Evolutionary conservation across 768 basidiomycete species (phyloP).

Genomic region (Collybia mongolica): DNA sequence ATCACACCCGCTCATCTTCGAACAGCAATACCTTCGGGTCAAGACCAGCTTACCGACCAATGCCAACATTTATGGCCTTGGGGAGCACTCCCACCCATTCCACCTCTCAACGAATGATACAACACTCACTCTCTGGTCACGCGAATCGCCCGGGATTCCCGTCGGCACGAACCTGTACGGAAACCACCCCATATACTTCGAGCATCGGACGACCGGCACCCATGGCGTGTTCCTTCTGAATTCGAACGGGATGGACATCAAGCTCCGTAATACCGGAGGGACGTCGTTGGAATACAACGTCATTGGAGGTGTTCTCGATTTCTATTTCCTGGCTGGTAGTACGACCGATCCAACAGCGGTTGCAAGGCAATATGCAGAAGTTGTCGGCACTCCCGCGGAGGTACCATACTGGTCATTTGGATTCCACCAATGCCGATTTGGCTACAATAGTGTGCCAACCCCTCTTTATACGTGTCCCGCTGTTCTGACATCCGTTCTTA

Average conservation of each 20-base stretch:
- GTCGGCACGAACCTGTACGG: constrained; percentile 64
- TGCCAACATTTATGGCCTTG: constrained; percentile 77
- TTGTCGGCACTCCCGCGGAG: constrained; percentile 66
- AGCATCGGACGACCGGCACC: constrained; percentile 63
- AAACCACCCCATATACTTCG: constrained; percentile 71
- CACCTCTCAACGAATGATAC: constrained; percentile 49
- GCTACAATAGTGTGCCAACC: constrained; percentile 49
- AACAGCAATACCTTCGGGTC: constrained; percentile 74
- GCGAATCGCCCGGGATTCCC: constrained; percentile 62
- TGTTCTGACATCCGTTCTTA: constrained; percentile 17
- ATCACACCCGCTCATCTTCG: constrained; percentile 65
- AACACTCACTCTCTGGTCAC: constrained; percentile 58
- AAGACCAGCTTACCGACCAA: constrained; percentile 57
- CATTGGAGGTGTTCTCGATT: constrained; percentile 76
- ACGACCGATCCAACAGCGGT: constrained; percentile 54
- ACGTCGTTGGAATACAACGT: constrained; percentile 68
- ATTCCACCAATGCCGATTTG: constrained; percentile 71
- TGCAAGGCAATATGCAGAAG: constrained; percentile 65
- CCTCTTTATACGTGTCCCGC: no score
- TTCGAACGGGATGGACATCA: constrained; percentile 79
- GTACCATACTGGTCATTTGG: constrained; percentile 77
- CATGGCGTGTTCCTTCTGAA: constrained; percentile 72
- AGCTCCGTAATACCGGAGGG: constrained; percentile 43
- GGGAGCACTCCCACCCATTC: constrained; percentile 71
- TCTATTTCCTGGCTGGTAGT: constrained; percentile 77